Evolutionary conservation across 2,329 filamentous ascomycete species (phyloP).

Genomic region (Dryadomyces quercivorus): DNA sequence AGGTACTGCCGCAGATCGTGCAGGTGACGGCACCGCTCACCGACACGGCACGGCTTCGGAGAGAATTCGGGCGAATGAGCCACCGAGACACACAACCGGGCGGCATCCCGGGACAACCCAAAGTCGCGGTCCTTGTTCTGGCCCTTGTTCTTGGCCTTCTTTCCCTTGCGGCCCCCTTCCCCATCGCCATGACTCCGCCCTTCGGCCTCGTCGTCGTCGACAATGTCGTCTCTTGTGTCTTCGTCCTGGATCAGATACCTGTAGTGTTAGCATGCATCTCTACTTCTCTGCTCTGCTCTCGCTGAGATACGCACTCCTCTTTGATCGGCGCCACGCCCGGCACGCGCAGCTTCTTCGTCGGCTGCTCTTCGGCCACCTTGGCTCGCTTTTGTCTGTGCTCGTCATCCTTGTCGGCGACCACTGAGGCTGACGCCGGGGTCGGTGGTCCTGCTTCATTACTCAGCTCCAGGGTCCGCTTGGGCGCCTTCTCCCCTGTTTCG

Average conservation of each 20-base stretch:
- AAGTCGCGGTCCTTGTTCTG: conserved; percentile 80
- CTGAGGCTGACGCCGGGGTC: neutral
- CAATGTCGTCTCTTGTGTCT: conserved; percentile 8
- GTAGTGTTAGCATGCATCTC: neutral
- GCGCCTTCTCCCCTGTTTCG: neutral
- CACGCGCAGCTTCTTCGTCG: conserved; percentile 17
- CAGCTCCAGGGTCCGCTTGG: neutral
- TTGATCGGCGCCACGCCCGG: conserved; percentile 61
- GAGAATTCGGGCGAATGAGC: conserved; percentile 68
- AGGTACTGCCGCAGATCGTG: conserved; percentile 84
- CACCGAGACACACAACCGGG: conserved; percentile 66
- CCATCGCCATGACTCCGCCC: conserved; percentile 20
- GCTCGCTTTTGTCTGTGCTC: conserved; percentile 39
- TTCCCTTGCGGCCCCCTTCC: conserved; percentile 21
- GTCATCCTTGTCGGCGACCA: neutral
- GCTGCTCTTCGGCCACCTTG: conserved; percentile 31
- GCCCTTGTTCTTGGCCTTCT: conserved; percentile 47
- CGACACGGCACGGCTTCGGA: conserved; percentile 62
- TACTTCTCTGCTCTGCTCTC: no score
- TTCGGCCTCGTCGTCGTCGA: conserved; percentile 38
- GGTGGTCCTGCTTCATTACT: neutral
- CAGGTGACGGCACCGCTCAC: conserved; percentile 66
- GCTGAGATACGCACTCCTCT: no score
- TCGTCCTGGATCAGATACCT: conserved; percentile 27
- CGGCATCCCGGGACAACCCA: conserved; percentile 64